Evolutionary conservation across 2,329 filamentous ascomycete species (phyloP).

Genomic region (Colletotrichum musicola): DNA sequence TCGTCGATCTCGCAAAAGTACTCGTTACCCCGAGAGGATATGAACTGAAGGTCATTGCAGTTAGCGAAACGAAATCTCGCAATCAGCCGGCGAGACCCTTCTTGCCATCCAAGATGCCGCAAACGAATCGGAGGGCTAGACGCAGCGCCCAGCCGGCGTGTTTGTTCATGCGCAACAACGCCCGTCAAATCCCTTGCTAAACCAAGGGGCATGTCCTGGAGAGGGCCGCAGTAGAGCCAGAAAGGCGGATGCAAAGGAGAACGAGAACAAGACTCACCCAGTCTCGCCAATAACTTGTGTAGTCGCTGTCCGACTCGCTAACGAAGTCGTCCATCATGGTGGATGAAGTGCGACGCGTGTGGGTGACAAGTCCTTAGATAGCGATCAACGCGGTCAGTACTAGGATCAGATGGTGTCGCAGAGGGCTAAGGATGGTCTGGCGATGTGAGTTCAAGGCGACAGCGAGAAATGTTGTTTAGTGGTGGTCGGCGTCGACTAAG

Average conservation of each 20-base stretch:
- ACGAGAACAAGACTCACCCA: conserved; percentile 80
- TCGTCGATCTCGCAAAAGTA: conserved; percentile 99
- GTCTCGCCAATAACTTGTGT: conserved; percentile 99
- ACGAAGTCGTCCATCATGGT: conserved; percentile 93
- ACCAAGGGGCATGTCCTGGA: neutral
- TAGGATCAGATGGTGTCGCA: neutral
- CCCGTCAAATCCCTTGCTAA: too few species aligned
- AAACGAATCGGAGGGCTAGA: too few species aligned
- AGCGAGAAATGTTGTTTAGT: conserved; percentile 3
- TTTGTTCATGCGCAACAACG: too few species aligned
- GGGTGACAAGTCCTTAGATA: conserved; percentile 24
- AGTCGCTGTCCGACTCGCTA: conserved; percentile 98
- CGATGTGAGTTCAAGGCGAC: conserved; percentile 7
- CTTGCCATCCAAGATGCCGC: neutral
- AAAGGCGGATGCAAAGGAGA: neutral
- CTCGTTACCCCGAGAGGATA: conserved; percentile 96
- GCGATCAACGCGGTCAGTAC: conserved; percentile 17
- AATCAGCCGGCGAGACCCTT: neutral
- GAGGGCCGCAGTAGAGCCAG: neutral
- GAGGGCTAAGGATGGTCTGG: neutral
- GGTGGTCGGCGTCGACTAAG: conserved; percentile 23
- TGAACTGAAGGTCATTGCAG: conserved; percentile 75
- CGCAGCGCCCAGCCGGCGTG: too few species aligned
- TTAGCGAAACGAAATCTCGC: conserved; percentile 15
- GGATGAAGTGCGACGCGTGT: conserved; percentile 36